A percentile compares a stretch with the other conserved stretches of the same genome.
Evolutionary conservation across 345 rosid species (phyloP).

Genomic region (Hevea brasiliensis): DNA sequence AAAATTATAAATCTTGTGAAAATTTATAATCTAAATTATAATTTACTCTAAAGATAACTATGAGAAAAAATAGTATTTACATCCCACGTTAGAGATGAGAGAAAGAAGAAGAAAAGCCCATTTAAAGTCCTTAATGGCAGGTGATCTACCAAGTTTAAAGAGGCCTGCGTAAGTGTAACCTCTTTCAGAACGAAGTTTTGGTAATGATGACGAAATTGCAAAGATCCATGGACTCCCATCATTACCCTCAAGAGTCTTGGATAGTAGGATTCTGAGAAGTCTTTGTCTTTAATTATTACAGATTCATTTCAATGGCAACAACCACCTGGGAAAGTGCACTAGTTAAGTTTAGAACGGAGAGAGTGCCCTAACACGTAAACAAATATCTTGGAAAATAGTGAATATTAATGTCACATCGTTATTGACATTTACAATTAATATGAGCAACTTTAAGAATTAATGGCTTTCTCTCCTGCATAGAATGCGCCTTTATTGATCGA

Average conservation of each 20-base stretch:
- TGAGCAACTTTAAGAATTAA: constrained; percentile 11
- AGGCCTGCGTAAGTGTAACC: no score
- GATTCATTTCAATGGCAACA: neutral
- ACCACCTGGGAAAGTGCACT: neutral
- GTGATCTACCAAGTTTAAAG: neutral
- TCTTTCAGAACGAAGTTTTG: neutral
- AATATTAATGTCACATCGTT: neutral
- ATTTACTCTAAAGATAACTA: no score
- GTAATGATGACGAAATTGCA: neutral
- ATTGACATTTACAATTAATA: neutral
- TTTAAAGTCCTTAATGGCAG: no score
- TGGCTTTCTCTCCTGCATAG: neutral
- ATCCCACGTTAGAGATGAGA: no score
- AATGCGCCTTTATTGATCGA: neutral
- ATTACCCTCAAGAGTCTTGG: neutral
- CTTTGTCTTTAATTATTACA: neutral
- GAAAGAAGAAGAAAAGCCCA: neutral
- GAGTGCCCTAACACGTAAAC: constrained; percentile 14
- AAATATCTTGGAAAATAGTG: constrained; percentile 19
- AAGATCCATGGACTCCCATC: neutral
- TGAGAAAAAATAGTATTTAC: no score
- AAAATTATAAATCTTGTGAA: no score
- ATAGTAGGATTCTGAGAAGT: neutral
- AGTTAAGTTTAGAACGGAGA: neutral
- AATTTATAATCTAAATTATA: no score